Conservation (phyloP, 768 basidiomycete genomes). For the Suillus luteus region DNA sequence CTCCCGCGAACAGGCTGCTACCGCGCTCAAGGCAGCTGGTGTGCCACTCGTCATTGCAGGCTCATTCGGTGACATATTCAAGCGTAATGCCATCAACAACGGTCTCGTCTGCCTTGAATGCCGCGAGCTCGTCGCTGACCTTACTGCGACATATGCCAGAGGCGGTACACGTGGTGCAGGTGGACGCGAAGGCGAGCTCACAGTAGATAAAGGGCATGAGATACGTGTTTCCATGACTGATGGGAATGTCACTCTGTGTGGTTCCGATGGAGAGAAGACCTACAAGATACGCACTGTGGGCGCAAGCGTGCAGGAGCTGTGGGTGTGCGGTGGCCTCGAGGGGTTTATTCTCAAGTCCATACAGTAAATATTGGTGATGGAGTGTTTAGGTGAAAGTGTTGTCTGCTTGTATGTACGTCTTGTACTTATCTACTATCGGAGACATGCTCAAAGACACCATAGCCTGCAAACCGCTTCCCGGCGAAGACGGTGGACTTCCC, state of each 20-base stretch:
- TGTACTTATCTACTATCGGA: neutral
- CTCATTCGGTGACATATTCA: slow-evolving; percentile 99
- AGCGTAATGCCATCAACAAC: slow-evolving; percentile 98
- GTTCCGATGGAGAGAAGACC: slow-evolving; percentile 45
- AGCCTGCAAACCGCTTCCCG: neutral
- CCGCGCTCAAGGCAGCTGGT: slow-evolving; percentile 92
- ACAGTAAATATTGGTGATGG: slow-evolving; percentile 30
- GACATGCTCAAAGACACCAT: neutral
- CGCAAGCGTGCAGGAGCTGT: slow-evolving; percentile 94
- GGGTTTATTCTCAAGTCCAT: slow-evolving; percentile 85
- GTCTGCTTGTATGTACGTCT: neutral
- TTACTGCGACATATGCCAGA: slow-evolving; percentile 75
- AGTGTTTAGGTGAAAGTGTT: neutral
- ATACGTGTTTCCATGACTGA: slow-evolving; percentile 68
- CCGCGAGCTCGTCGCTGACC: slow-evolving; percentile 83
- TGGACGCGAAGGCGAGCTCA: slow-evolving; percentile 79
- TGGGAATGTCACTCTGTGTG: slow-evolving; percentile 64
- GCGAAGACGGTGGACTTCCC: neutral
- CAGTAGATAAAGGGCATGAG: slow-evolving; percentile 70
- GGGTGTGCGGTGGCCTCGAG: slow-evolving; percentile 94
- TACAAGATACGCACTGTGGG: slow-evolving; percentile 81
- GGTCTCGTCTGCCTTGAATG: slow-evolving; percentile 94
- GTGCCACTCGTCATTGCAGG: slow-evolving; percentile 94
- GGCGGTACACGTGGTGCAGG: slow-evolving; percentile 78
- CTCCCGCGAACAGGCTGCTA: slow-evolving; percentile 97